Percentiles rank a stretch among this genome's conserved stretches.
Evolutionary conservation across 257 asterid genomes (phyloP).

Genomic region (Echites panduratus): DNA sequence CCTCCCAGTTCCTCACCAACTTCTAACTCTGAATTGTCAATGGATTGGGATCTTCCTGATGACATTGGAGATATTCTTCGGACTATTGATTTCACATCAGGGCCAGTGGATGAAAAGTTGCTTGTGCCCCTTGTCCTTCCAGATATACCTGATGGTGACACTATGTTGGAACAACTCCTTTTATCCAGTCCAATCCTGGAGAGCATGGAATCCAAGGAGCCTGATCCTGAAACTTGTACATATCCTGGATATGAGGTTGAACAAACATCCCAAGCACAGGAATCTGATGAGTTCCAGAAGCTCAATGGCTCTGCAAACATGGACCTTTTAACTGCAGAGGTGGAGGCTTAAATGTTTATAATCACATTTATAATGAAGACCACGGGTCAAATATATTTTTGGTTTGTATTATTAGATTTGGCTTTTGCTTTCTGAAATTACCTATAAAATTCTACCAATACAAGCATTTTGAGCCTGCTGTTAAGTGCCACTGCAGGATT

Average conservation of each 20-base stretch:
- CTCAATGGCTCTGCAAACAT: constrained; percentile 24
- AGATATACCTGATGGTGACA: constrained; percentile 41
- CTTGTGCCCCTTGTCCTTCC: constrained; percentile 49
- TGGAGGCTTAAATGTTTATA: constrained; percentile 22
- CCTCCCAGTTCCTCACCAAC: constrained; percentile 21
- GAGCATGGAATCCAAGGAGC: constrained; percentile 20
- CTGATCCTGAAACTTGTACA: constrained; percentile 19
- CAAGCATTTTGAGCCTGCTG: neutral
- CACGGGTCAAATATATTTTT: neutral
- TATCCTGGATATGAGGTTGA: constrained; percentile 18
- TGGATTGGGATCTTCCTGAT: constrained; percentile 65
- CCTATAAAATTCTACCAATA: neutral
- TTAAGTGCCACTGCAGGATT: neutral
- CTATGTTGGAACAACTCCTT: constrained; percentile 61
- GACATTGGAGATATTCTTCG: constrained; percentile 55
- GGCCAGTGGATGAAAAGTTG: constrained; percentile 45
- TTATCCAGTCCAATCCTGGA: constrained; percentile 37
- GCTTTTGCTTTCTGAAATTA: too few relatives aligned
- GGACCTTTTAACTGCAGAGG: constrained; percentile 35
- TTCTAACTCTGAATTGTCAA: constrained; percentile 33
- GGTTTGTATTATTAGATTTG: neutral
- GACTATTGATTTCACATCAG: constrained; percentile 47
- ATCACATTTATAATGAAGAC: neutral
- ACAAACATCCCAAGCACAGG: constrained; percentile 16
- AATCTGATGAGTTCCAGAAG: constrained; percentile 4